Evolutionary conservation across 805 yeast species (phyloP).

Genomic region (Kodamaea kakaduensis): DNA sequence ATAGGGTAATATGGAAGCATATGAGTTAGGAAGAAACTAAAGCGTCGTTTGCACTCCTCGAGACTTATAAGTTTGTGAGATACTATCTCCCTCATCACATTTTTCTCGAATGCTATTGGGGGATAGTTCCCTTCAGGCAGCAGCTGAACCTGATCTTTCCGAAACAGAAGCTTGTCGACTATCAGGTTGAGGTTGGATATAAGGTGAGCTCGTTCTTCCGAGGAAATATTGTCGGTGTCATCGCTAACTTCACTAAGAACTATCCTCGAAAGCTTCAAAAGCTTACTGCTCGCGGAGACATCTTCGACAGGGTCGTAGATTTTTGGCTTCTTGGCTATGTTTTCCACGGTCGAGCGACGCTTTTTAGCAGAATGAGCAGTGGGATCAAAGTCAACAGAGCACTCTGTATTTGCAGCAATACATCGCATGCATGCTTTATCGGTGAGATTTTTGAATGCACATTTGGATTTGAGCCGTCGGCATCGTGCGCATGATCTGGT

Average conservation of each 20-base stretch:
- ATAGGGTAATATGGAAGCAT: constrained; percentile 48
- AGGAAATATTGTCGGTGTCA: not conserved
- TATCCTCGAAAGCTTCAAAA: constrained; percentile 1
- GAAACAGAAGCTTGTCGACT: constrained; percentile 3
- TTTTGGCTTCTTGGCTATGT: constrained; percentile 4
- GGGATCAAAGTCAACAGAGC: constrained; percentile 52
- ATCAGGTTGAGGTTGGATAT: constrained; percentile 4
- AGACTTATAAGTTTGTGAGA: not conserved
- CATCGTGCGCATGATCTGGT: constrained; percentile 54
- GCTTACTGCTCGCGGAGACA: not conserved
- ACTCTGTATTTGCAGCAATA: constrained; percentile 38
- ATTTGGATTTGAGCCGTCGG: constrained; percentile 49
- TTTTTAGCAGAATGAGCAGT: constrained; percentile 35
- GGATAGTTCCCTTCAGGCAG: constrained; percentile 4
- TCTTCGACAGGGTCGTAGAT: not conserved
- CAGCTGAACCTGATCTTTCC: constrained; percentile 2
- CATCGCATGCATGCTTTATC: constrained; percentile 45
- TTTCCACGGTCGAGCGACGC: constrained; percentile 3
- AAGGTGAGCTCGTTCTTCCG: constrained; percentile 2
- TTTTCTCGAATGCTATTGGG: constrained; percentile 6
- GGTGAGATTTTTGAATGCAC: constrained; percentile 46
- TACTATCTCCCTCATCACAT: constrained; percentile 5
- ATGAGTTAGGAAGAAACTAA: constrained; percentile 30
- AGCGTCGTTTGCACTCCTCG: constrained; percentile 33
- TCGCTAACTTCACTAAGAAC: constrained; percentile 5